These are phyloP conservation scores for Saccharomycopsis schoenii DNA, from an alignment of 805 yeast species.

Conservation along the genomic window DNA sequence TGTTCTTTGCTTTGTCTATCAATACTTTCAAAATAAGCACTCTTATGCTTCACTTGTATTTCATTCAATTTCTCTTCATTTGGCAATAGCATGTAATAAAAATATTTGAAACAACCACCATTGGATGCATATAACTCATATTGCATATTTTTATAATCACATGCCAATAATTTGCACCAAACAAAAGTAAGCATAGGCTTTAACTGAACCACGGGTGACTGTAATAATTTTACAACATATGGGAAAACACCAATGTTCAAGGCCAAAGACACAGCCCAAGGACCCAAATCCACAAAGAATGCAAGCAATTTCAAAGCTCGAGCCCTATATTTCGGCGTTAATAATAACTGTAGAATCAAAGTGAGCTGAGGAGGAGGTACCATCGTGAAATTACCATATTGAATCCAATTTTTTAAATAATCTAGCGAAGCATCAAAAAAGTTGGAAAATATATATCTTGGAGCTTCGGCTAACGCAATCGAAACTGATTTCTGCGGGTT, in stretches of 20 bases:
- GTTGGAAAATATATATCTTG: constrained; percentile 73
- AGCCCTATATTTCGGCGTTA: constrained; percentile 89
- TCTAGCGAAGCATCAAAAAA: constrained; percentile 90
- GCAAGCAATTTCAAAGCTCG: constrained; percentile 79
- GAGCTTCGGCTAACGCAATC: constrained; percentile 20
- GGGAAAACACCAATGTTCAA: constrained; percentile 94
- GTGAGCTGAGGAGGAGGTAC: constrained; percentile 94
- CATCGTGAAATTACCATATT: constrained; percentile 74
- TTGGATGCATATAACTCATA: constrained; percentile 48
- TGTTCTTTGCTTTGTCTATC: constrained; percentile 17
- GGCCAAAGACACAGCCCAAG: constrained; percentile 94
- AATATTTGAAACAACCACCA: constrained; percentile 30
- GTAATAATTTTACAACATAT: constrained; percentile 78
- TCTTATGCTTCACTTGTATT: constrained; percentile 12
- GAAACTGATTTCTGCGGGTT: constrained; percentile 6
- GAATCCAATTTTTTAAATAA: constrained; percentile 93
- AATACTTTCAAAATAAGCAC: constrained; percentile 18
- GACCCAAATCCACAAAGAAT: constrained; percentile 85
- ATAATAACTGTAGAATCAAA: constrained; percentile 79
- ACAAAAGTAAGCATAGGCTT: constrained; percentile 91
- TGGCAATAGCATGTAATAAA: constrained; percentile 64
- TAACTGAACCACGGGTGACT: constrained; percentile 90
- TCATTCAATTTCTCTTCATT: constrained; percentile 20
- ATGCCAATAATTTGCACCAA: constrained; percentile 97
- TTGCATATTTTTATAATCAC: constrained; percentile 83